Base-by-base conservation (phyloP, 345 rosid species). In the Pistacia atlantica region DNA sequence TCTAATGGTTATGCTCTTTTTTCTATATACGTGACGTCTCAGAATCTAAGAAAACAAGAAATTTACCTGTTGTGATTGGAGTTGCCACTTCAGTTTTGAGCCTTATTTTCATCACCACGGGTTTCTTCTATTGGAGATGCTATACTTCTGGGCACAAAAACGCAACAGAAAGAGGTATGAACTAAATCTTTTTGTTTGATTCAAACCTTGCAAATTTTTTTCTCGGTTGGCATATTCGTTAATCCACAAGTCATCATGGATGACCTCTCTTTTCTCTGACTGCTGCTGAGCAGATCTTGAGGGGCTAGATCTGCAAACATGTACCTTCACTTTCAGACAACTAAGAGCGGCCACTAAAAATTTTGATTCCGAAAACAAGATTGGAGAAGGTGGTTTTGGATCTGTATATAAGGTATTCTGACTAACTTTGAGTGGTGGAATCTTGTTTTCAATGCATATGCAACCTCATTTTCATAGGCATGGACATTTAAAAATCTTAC, bases 301-400 rank as follows among this genome's bases (percentile, higher is more conserved):
- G 55, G 80, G 79, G 9, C 68, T 80, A 65, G 86, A n/a, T n/a
- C n/a, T n/a, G n/a, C n/a, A n/a, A n/a, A n/a, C n/a, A n/a, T n/a
- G n/a, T n/a, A n/a, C n/a, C 38, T 84, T 84, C 61, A 72, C 90
- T 57, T 81, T 76, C 49, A 82, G 60, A 77, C 87, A 80, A 78
- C 84, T 84, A 61, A 81, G 72, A 84, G 84, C 77, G 35, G 90
- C 87, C 7, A 87, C 87, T 11, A 55, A 82, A 59, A 66, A 81
- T 78, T 87, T 87, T 20, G 72, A 77, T 42, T 14, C 75, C 22
- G 81, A 71, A 71, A 84, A 86, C 71, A 86, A 82, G 75, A 42
- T 86, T 25, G 89, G 89, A 52, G 86, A 86, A 79, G 89, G 89
- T 9, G 89, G 89, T 74, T 86, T 86, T 73, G 89, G 89, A 25